Conservation (phyloP, 1,139 yeast species). For the Hansenula anomala region DNA sequence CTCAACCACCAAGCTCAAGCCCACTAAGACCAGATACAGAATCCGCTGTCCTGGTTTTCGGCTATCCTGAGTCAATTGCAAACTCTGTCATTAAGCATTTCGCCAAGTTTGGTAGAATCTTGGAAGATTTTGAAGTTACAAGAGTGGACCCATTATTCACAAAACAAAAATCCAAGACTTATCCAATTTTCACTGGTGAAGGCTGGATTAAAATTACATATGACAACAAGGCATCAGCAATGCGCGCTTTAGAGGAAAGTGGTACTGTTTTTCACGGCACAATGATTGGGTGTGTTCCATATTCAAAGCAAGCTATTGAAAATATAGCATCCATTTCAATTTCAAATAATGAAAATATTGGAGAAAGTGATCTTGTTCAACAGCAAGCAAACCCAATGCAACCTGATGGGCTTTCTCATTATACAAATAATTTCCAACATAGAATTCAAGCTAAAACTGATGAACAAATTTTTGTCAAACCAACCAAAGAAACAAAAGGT, state of each 20-base stretch:
- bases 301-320: conserved; percentile 56
- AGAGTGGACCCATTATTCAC: conserved; percentile 21
- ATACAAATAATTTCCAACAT: conserved; percentile 11
- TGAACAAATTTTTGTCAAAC: conserved; percentile 27
- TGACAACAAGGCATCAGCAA: conserved; percentile 69
- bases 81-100: conserved; percentile 68
- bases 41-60: conserved; percentile 78
- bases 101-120: conserved; percentile 71
- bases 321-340: conserved; percentile 55
- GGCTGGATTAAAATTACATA: conserved; percentile 89
- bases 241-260: conserved; percentile 80
- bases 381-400: conserved; percentile 9
- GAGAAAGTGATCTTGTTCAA: conserved; percentile 25
- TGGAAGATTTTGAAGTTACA: conserved; percentile 63
- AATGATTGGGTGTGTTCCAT: conserved; percentile 73
- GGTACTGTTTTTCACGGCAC: conserved; percentile 69
- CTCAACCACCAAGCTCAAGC: conserved; percentile 23
- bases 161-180: conserved; percentile 23
- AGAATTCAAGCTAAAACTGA: conserved; percentile 15
- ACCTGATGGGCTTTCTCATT: conserved; percentile 10
- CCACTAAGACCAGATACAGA: conserved; percentile 30
- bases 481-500: conserved; percentile 23
- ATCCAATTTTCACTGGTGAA: conserved; percentile 76
- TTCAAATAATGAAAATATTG: conserved; percentile 51
- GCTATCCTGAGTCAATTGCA: conserved; percentile 77